Evolutionary conservation across 2,329 filamentous ascomycete species (phyloP).

Genomic region (Metarhizium robertsii): DNA sequence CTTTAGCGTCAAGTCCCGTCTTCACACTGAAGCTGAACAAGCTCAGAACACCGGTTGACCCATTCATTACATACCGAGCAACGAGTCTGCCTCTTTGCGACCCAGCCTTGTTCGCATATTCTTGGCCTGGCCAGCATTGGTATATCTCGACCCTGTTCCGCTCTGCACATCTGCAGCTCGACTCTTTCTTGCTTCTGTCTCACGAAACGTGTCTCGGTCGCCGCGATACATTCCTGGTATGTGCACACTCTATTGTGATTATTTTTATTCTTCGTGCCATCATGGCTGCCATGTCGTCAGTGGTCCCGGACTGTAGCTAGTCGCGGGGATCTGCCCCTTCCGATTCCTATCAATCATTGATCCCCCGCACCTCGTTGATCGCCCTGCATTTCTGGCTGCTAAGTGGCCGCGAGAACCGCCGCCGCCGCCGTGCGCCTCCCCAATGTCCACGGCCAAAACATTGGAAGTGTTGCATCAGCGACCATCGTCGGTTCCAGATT

Average conservation of each 20-base stretch:
- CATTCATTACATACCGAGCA: too few relatives aligned
- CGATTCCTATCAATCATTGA: neutral
- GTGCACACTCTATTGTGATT: neutral
- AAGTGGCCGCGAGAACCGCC: conserved; percentile 2
- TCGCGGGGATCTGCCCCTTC: neutral
- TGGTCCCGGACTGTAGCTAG: too few relatives aligned
- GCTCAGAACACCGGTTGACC: too few relatives aligned
- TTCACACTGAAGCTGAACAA: too few relatives aligned
- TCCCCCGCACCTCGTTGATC: neutral
- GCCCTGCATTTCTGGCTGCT: neutral
- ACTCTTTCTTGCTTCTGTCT: too few relatives aligned
- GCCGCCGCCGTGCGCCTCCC: neutral
- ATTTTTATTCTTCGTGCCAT: neutral
- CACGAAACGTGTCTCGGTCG: neutral
- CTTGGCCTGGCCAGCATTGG: too few relatives aligned
- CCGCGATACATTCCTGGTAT: neutral
- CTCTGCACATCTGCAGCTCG: too few relatives aligned
- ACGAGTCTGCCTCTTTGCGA: too few relatives aligned
- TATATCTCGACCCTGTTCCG: too few relatives aligned
- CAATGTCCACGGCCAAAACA: too few relatives aligned
- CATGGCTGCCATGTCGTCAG: neutral
- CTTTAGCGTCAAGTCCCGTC: too few relatives aligned
- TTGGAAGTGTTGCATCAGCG: neutral
- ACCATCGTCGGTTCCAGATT: neutral
- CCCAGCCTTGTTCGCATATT: too few relatives aligned